Evolutionary conservation across 345 rosid species (phyloP).

Genomic region (Rubroshorea leprosula): DNA sequence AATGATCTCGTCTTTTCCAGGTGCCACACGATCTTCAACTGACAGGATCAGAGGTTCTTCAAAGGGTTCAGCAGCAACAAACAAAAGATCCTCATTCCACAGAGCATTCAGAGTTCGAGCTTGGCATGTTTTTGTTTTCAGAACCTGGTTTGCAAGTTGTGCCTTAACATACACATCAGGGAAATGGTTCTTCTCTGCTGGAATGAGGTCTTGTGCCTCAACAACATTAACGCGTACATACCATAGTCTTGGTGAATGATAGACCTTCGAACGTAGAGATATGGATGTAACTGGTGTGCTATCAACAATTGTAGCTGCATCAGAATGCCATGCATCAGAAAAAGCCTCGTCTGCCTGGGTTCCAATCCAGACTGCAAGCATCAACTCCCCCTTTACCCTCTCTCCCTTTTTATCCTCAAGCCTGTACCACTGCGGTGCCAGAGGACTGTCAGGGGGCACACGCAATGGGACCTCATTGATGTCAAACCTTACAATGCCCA

Average conservation of each 20-base stretch:
- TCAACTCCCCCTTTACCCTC: conserved; percentile 79
- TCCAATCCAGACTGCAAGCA: conserved; percentile 99
- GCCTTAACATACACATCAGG: conserved; percentile 89
- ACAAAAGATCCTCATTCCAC: conserved; percentile 95
- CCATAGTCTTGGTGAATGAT: conserved; percentile 91
- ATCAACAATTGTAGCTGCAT: conserved; percentile 75
- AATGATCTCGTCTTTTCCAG: conserved; percentile 81
- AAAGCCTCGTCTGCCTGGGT: conserved; percentile 99
- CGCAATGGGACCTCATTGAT: conserved; percentile 81
- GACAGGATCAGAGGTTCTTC: conserved; percentile 77
- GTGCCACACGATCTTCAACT: conserved; percentile 79
- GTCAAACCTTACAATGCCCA: conserved; percentile 78
- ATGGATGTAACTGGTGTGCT: conserved; percentile 48
- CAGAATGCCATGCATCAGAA: conserved; percentile 99
- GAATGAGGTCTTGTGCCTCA: conserved; percentile 89
- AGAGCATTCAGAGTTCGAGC: conserved; percentile 68
- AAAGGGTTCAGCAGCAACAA: conserved; percentile 89
- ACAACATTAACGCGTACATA: conserved; percentile 84
- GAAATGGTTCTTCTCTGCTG: conserved; percentile 64
- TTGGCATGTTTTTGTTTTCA: conserved; percentile 73
- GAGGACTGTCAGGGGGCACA: conserved; percentile 96
- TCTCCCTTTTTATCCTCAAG: conserved; percentile 81
- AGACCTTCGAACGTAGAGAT: conserved; percentile 82
- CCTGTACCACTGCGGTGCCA: conserved; percentile 97
- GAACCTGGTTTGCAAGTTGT: conserved; percentile 66